Base-by-base conservation (phyloP, 1,139 yeast genomes). In the Fermentozyma sake region DNA sequence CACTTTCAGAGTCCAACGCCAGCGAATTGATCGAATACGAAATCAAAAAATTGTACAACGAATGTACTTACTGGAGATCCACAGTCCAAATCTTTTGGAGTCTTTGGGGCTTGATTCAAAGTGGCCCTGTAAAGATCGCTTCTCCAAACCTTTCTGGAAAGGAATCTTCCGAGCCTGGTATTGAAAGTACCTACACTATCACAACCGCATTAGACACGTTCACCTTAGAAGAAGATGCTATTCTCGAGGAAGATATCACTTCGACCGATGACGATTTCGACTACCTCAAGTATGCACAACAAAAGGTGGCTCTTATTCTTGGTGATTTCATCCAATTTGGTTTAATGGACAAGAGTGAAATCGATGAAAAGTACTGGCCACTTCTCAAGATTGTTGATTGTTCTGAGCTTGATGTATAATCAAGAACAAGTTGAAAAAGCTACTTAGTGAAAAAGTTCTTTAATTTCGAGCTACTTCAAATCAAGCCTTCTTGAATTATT, bases 61-160 rank as follows among this genome's bases (percentile, higher is more conserved):
- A 84, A 38, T 71, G 79, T 22, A 59, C 76, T 6, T 66, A 68
- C 31, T 91, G 97, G 96, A 72, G 96, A 44, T 76, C 93, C 1
- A 64, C 86, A 0, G 93, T 77, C 11, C 82, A 81, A 30, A 65
- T 85, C 4, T 76, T 72, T 48, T 91, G 98, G 98, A 71, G 82
- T 15, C 51, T 87, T 15, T 91, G 98, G 98, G 97, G 95, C 0
- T 68, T 91, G 30, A 74, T 91, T 23, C 95, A 84, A 55, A 71
- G 74, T 47, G 83, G 83, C 3, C 38, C 44, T 1, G 35, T 36
- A 16, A 36, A 42, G 16, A 20, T 32, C n/a, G 35, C 43, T 4
- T 26, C 36, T 3, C 19, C 35, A 6, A 32, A 24, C 14, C 25
- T 20, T 5, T 11, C 12, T 7, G 33, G 33, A 16, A 46, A 42